These are phyloP conservation scores for Porcisia hertigi DNA, from an alignment of 208 protist genomes.

Conservation along the genomic window DNA sequence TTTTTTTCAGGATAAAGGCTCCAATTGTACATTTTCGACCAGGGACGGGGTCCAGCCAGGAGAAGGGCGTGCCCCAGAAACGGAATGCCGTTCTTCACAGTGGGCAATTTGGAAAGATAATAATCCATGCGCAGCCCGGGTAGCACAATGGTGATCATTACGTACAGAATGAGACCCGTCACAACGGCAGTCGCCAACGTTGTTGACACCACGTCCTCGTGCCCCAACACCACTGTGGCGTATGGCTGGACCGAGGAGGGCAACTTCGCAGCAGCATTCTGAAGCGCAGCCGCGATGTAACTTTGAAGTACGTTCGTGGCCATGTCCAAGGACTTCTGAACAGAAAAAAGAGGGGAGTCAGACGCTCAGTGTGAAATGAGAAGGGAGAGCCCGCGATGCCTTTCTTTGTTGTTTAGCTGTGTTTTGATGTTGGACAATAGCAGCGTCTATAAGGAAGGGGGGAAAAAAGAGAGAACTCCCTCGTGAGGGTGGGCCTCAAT, in stretches of 20 bases:
- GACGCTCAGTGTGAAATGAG: neutral
- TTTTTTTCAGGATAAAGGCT: slow-evolving; percentile 65
- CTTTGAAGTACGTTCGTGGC: slow-evolving; percentile 12
- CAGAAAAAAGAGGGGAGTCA: neutral
- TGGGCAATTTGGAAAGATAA: slow-evolving; percentile 69
- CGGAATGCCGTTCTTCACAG: slow-evolving; percentile 60
- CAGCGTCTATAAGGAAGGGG: neutral
- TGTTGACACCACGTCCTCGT: slow-evolving; percentile 19
- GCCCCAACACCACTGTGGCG: slow-evolving; percentile 7
- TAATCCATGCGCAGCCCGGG: slow-evolving; percentile 66
- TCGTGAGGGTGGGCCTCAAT: neutral
- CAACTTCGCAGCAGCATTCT: slow-evolving; percentile 27
- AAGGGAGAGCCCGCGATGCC: neutral
- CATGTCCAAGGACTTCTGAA: neutral
- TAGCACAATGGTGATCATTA: slow-evolving; percentile 47
- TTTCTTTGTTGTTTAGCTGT: no score
- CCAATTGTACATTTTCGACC: slow-evolving; percentile 81
- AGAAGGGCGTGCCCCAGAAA: slow-evolving; percentile 79
- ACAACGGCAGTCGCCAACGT: slow-evolving; percentile 23
- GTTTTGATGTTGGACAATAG: neutral
- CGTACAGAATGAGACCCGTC: slow-evolving; percentile 43
- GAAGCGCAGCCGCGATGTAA: slow-evolving; percentile 12
- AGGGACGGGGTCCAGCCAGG: slow-evolving; percentile 66
- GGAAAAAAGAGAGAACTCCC: neutral
- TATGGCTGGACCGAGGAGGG: slow-evolving; percentile 25